Conservation (phyloP, 2,329 filamentous ascomycete genomes). For the Fusarium papillatum region DNA sequence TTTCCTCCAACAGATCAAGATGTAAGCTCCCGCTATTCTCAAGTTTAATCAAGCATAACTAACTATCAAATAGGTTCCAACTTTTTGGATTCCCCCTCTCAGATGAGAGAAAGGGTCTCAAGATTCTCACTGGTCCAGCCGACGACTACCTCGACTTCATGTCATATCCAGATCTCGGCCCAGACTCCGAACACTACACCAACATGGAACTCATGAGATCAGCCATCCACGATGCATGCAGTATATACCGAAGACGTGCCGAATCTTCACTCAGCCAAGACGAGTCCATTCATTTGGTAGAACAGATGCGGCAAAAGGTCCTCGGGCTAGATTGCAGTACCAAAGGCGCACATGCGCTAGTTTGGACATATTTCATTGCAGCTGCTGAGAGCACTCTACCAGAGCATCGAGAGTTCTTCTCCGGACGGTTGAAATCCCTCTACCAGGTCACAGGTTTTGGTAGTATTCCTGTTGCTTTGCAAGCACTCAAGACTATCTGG, state of each 20-base stretch:
- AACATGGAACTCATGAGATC: slow-evolving; percentile 39
- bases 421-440: slow-evolving; percentile 43
- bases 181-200: slow-evolving; percentile 32
- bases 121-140: slow-evolving; percentile 34
- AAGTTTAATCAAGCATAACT: rapidly evolving
- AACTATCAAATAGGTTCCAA: slow-evolving; percentile 41
- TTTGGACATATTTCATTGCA: slow-evolving; percentile 57
- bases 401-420: slow-evolving; percentile 53
- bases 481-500: slow-evolving; percentile 52
- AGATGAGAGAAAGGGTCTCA: slow-evolving; percentile 43
- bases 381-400: slow-evolving; percentile 53
- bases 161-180: slow-evolving; percentile 34
- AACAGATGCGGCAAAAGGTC: slow-evolving; percentile 48
- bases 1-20: slow-evolving; percentile 48
- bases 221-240: slow-evolving; percentile 43
- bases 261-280: slow-evolving; percentile 31
- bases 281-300: slow-evolving; percentile 46
- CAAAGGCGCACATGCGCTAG: slow-evolving; percentile 53
- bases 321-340: slow-evolving; percentile 41
- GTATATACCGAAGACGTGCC: slow-evolving; percentile 43
- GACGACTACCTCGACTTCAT: slow-evolving; percentile 47
- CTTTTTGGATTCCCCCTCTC: slow-evolving; percentile 46
- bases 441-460: slow-evolving; percentile 51
- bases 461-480: slow-evolving; percentile 53
- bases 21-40: slow-evolving; percentile 27